Base-by-base conservation (phyloP, 495 filamentous ascomycete genomes). In the Penicillium bovifimosum region DNA sequence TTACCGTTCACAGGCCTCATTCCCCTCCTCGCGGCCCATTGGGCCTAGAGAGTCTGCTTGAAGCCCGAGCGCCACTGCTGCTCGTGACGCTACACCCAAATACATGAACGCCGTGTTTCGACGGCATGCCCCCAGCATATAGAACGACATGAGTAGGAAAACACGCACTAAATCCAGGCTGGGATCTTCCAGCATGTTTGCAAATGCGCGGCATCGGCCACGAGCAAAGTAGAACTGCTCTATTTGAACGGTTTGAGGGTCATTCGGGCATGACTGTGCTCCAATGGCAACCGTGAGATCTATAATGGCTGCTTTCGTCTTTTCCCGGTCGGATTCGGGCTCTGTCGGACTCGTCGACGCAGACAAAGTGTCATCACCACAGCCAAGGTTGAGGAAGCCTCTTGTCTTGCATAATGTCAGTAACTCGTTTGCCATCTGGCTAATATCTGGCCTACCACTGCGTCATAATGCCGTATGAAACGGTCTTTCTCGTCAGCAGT, bases 21-120 rank as follows among this genome's bases (percentile, higher is more conserved):
- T 43, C 32, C 54, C 52, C 14, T 68, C 60, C 5, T 32, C 11
- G 1, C 24, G 42, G n/a, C 52, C 48, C 14, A 54, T 31, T 31
- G 55, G 47, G 6, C 50, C 60, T 1, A 55, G 48, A 6, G 55
- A 49, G 20, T 61, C 65, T 17, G 45, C 52, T 45, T 77, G 73
- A 6, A 77, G 59, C 0, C 73, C 75, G 13, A 77, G 47, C 9
- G 72, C 72, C 7, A 69, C 66, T 9, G 75, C 72, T 5, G 72
- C 69, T 39, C 70, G 66, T 10, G 69, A 63, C 9, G 74, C 73
- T 6, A 77, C 70, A 0, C 74, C 74, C 31, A 77, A 41, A 31
- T 76, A 76, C 73, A 77, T 75, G 51, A 75, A 77, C 7, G 74
- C 73, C 5, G 72, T 67, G 41, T 77, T 77, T 42, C 74, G 68